Base-by-base conservation (phyloP, 306 rosid genomes). In the Cucurbita ficifolia region DNA sequence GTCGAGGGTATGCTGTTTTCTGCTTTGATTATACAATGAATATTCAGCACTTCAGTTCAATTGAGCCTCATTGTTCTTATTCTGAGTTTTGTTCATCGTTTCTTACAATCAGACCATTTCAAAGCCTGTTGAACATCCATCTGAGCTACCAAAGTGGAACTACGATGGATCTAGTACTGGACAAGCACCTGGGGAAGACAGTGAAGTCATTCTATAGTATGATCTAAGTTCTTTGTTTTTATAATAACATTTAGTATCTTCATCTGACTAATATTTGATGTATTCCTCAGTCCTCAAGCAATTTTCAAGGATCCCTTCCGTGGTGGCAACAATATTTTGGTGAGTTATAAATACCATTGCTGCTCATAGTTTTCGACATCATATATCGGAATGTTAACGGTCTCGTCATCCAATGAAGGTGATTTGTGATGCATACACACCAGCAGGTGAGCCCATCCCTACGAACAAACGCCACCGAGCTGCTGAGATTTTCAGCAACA, bases 151-250 rank as follows among this genome's bases (percentile, higher is more conserved):
- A 19, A 95, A 85, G 79, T 95, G 99, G 99, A 95, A 95, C 72
- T 95, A 89, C 56, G 99, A 95, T 83, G 99, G 99, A 79, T 95
- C 99, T 73, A 95, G 99, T 82, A 91, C 99, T 18, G 97, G 99
- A 59, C 99, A 95, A 80, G 99, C 99, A 78, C 97, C 96, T 0
- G 99, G 99, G 10, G 97, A 91, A 77, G 99, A 95, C 61, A 95
- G 99, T 88, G 99, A 95, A 95, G 97, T 95, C 75, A 95, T 95
- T 81, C 79, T 95, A 87, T 91, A 91, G 99, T 95, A 91, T 88
- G 97, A 81, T 68, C 77, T 74, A 75, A 16, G 62, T 35, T 45
- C 43, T 39, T 45, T 73, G 59, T 61, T 39, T 29, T 29, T 29
- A 36, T 51, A 50, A 33, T 62, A 2, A 75, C 79, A 55, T 19